Base-by-base conservation (phyloP, 2,329 filamentous ascomycete genomes). In the Cadophora sp. region DNA sequence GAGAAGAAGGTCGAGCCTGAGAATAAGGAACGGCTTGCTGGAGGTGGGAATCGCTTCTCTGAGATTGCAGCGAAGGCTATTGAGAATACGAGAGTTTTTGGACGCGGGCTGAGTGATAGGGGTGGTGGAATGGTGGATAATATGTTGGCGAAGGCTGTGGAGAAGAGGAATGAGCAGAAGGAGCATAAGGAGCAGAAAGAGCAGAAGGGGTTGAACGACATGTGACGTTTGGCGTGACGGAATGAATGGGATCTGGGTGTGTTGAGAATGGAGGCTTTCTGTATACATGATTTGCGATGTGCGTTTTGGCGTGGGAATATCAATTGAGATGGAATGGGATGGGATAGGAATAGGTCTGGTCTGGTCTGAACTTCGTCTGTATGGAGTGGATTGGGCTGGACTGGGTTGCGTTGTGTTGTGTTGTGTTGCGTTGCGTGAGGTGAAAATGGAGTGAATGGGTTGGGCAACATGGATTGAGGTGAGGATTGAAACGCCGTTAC, bases 31-130 rank as follows among this genome's bases (percentile, higher is more conserved):
- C 60, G 62, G 5, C 55, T 48, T 43, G 30, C 27, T 11, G 62
- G 24, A 33, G 67, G 27, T 33, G 67, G 43, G 24, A 70, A 18
- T 65, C 56, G 20, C 4, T 70, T 76, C 16, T 71, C 71, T 8
- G 75, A 74, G 58, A 62, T 76, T 62, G 74, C 73, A 7, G 62
- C 71, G 1, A 73, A 68, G 64, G 69, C 73, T 18, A 60, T 75
- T 24, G 71, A 71, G 50, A 72, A 76, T 62, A 72, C 72, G 41
- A 75, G 62, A 62, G 59, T 47, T n/a, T 45, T 71, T 7, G 71
- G 70, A 1, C 68, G 64, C 41, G 67, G 72, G 36, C 33, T 72
- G 24, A 67, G 71, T 50, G 67, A 71, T 45, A 71, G 65, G 62
- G 67, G 68, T 20, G 65, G 58, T 7, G 30, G 59, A 36, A 66